Evolutionary conservation across 305 asterid genomes (phyloP).

Genomic region (Fraxinus nigra): DNA sequence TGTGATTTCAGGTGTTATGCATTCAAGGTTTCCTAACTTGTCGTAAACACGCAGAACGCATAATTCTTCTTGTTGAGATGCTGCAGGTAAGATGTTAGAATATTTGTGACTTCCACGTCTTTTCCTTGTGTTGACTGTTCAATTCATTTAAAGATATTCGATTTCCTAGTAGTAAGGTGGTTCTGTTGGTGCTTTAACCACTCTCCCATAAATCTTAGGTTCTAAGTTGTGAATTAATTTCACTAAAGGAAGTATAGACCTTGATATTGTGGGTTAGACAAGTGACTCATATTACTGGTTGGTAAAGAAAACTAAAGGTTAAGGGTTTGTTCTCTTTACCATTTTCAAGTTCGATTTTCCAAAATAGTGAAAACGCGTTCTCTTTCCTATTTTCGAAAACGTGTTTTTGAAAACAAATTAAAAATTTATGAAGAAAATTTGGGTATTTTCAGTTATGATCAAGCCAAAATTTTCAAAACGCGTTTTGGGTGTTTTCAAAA

Average conservation of each 20-base stretch:
- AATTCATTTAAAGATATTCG: background rate
- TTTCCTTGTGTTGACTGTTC: background rate
- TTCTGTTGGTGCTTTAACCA: background rate
- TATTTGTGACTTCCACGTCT: background rate
- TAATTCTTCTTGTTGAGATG: conserved; percentile 98
- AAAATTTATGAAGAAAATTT: too few species aligned
- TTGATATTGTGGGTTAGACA: background rate
- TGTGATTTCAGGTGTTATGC: conserved; percentile 72
- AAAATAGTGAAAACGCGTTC: too few species aligned
- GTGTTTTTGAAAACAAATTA: too few species aligned
- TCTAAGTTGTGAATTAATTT: background rate
- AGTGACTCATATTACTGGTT: background rate
- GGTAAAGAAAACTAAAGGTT: background rate
- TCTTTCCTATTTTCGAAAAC: too few species aligned
- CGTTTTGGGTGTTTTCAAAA: too few species aligned
- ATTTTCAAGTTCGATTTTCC: too few species aligned
- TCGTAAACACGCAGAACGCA: conserved; percentile 93
- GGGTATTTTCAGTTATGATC: too few species aligned
- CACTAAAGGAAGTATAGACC: background rate
- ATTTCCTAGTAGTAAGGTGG: background rate
- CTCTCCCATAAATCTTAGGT: background rate
- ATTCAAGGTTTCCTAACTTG: conserved; percentile 96
- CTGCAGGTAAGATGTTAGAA: conserved; percentile 56
- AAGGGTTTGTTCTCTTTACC: too few species aligned
- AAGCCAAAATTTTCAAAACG: too few species aligned